These are phyloP conservation scores for Diplosphaera chodatii DNA, from an alignment of 139 green algal genomes.

Conservation along the genomic window DNA sequence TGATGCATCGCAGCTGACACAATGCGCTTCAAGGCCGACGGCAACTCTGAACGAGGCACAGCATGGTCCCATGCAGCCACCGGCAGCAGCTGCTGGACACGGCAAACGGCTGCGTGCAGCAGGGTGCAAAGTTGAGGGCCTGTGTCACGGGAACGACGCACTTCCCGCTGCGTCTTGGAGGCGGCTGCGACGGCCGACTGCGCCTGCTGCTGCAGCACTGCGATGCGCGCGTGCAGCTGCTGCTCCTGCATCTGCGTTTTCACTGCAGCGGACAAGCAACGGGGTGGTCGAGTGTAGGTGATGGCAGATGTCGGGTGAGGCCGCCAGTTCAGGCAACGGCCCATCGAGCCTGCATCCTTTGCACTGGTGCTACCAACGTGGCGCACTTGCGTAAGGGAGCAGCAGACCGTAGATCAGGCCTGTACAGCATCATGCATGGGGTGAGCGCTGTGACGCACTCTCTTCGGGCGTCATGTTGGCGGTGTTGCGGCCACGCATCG, in stretches of 20 bases:
- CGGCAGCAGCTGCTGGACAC: too few species aligned
- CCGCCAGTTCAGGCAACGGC: not conserved
- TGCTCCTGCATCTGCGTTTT: constrained; percentile 67
- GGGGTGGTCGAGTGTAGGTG: too few species aligned
- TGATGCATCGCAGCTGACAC: not conserved
- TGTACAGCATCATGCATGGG: too few species aligned
- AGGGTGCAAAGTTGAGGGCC: not conserved
- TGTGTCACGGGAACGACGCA: constrained; percentile 7
- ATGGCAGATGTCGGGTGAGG: not conserved
- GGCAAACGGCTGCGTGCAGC: too few species aligned
- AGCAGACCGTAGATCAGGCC: too few species aligned
- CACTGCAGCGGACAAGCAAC: constrained; percentile 21
- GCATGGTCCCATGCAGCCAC: too few species aligned
- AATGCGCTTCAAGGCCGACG: too few species aligned
- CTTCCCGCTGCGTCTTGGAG: constrained; percentile 72
- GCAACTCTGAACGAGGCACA: too few species aligned
- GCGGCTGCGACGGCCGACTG: constrained; percentile 49
- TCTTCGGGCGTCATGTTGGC: constrained; percentile 25
- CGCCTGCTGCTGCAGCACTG: constrained; percentile 80
- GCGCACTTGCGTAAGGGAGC: too few species aligned
- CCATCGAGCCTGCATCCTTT: too few species aligned
- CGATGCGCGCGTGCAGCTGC: constrained; percentile 65
- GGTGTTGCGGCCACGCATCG: constrained; percentile 12
- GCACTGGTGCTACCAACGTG: too few species aligned
- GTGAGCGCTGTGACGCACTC: too few species aligned